Evolutionary conservation across 129 eudicot species (phyloP).

Genomic region (Lonicera japonica): DNA sequence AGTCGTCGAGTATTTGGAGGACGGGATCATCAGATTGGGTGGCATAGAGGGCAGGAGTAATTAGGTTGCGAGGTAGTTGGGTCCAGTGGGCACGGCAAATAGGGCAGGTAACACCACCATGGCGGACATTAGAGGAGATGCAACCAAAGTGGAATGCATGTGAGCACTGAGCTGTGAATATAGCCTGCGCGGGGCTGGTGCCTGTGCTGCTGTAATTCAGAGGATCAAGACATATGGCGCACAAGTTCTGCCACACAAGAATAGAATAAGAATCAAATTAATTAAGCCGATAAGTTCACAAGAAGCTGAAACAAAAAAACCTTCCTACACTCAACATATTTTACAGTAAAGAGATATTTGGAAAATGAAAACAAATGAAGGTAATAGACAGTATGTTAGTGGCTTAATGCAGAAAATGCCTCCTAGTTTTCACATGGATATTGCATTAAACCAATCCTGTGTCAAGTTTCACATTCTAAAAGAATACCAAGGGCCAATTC

Average conservation of each 20-base stretch:
- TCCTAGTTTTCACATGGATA: background rate
- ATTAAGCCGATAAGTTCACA: background rate
- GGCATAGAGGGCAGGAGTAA: constrained; percentile 29
- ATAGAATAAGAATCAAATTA: constrained; percentile 1
- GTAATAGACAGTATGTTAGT: background rate
- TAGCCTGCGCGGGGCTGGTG: constrained; percentile 60
- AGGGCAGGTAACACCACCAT: constrained; percentile 86
- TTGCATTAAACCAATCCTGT: background rate
- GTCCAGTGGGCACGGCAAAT: constrained; percentile 94
- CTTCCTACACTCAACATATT: too few species aligned
- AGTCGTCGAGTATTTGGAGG: constrained; percentile 73
- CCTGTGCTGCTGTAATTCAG: constrained; percentile 45
- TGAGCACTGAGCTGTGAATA: constrained; percentile 91
- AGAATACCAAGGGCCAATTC: too few species aligned
- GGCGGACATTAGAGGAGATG: constrained; percentile 80
- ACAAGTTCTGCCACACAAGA: constrained; percentile 51
- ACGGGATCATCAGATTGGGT: constrained; percentile 60
- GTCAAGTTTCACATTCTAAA: background rate
- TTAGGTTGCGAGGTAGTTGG: constrained; percentile 68
- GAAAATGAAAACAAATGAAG: background rate
- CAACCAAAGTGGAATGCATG: constrained; percentile 87
- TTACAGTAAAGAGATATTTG: background rate
- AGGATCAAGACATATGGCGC: constrained; percentile 88
- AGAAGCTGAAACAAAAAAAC: background rate
- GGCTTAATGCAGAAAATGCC: background rate